These are phyloP conservation scores for Asterochloris erici DNA, from an alignment of 139 green algal species.

Conservation along the genomic window DNA sequence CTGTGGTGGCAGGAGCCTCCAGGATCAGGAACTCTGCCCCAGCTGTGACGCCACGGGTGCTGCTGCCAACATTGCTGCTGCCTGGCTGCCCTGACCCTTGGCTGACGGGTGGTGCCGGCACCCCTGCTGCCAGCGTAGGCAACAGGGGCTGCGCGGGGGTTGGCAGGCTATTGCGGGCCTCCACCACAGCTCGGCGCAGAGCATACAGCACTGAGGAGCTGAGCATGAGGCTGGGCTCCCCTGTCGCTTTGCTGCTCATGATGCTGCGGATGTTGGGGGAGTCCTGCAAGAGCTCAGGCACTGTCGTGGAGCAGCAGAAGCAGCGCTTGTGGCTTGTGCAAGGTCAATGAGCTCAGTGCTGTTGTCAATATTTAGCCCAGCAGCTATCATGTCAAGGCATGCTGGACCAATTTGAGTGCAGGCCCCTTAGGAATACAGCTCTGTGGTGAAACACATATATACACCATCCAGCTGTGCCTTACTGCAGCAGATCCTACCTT, in stretches of 20 bases:
- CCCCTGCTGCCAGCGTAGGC: neutral
- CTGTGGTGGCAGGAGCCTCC: conserved; percentile 7
- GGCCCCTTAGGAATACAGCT: neutral
- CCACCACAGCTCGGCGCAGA: conserved; percentile 9
- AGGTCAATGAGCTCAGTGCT: too few relatives aligned
- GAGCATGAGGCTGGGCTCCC: conserved; percentile 27
- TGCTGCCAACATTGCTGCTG: neutral
- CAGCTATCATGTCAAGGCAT: too few relatives aligned
- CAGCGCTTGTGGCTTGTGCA: neutral
- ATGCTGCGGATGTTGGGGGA: conserved; percentile 33
- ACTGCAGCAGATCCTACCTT: neutral
- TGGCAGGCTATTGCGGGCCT: conserved; percentile 4
- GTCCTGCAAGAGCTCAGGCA: conserved; percentile 8
- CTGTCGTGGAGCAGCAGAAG: neutral
- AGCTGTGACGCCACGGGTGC: neutral
- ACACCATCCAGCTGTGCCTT: neutral
- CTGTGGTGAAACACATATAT: neutral
- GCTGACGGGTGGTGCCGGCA: neutral
- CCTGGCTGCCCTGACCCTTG: neutral
- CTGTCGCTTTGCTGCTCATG: conserved; percentile 38
- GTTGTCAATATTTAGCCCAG: too few relatives aligned
- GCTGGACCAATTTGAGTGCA: too few relatives aligned
- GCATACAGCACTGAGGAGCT: conserved; percentile 22
- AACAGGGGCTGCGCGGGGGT: neutral
- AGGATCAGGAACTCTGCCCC: conserved; percentile 13